A percentile compares a stretch with the other conserved stretches of the same genome.
phyloP scores from a whole-genome alignment of 768 basidiomycete genomes.

The Macrolepiota albuminosa region DNA sequence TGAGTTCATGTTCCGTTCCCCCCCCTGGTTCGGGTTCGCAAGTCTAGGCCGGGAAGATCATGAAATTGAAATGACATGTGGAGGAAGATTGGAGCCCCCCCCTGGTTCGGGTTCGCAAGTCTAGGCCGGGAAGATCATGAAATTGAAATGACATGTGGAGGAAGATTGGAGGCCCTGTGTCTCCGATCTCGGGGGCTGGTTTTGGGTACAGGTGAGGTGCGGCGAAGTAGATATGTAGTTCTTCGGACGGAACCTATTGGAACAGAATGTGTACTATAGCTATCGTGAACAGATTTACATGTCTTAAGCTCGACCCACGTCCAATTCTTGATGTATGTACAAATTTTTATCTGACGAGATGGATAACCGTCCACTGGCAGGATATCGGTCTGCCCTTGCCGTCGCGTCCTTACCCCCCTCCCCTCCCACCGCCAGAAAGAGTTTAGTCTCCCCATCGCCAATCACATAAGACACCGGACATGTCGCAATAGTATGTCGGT shows the following conservation, averaged over 20 bases:
- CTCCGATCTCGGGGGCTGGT: background rate
- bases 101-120: too few species aligned
- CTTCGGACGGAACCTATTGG: background rate
- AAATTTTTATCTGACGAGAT: too few species aligned
- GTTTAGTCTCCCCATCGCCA: background rate
- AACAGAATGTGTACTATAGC: background rate
- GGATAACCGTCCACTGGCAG: too few species aligned
- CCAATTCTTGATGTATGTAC: too few species aligned
- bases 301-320: too few species aligned
- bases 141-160: background rate
- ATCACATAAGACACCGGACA: background rate
- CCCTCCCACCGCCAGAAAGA: background rate
- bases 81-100: background rate
- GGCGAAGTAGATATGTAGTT: background rate
- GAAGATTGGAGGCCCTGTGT: background rate
- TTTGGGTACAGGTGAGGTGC: background rate
- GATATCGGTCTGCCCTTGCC: too few species aligned
- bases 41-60: background rate
- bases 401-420: too few species aligned
- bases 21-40: too few species aligned
- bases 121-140: background rate
- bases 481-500: background rate
- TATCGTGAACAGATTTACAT: too few species aligned
- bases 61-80: background rate
- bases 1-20: background rate